These are phyloP conservation scores for Microdochium trichocladiopsis DNA, from an alignment of 2,329 filamentous ascomycete genomes.

Conservation along the genomic window DNA sequence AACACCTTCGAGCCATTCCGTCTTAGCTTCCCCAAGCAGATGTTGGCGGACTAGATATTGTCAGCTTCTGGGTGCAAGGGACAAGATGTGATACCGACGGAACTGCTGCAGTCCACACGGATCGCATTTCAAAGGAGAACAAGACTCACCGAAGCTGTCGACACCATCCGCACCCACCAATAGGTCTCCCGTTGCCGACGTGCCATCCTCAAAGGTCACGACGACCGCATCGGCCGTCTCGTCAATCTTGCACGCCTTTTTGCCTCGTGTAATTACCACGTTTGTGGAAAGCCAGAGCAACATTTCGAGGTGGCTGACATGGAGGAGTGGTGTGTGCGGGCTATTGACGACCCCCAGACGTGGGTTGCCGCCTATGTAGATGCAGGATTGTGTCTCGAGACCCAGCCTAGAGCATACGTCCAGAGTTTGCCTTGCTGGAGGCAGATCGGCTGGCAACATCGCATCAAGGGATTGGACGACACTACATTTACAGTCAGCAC, in stretches of 20 bases:
- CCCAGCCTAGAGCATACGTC: not conserved
- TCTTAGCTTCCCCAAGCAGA: not conserved
- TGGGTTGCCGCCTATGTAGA: not conserved
- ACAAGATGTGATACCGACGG: too few species aligned
- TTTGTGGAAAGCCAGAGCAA: not conserved
- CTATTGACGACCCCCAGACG: not conserved
- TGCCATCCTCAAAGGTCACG: constrained; percentile 1
- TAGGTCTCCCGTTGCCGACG: not conserved
- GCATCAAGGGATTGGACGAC: not conserved
- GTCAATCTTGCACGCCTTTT: not conserved
- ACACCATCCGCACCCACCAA: constrained; percentile 1
- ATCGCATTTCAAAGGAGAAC: not conserved
- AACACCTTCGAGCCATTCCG: not conserved
- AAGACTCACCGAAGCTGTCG: not conserved
- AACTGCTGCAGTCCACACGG: too few species aligned
- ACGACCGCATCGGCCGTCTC: not conserved
- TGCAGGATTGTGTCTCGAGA: not conserved
- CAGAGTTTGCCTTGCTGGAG: not conserved
- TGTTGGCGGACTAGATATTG: not conserved
- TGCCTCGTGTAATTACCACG: not conserved
- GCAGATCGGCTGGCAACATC: not conserved
- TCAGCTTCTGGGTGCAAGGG: too few species aligned
- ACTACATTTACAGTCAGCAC: not conserved
- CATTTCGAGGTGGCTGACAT: not conserved
- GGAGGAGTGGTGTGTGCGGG: not conserved